Evolutionary conservation across 179 eudicot species (phyloP).

Genomic region (Silene noctiflora): DNA sequence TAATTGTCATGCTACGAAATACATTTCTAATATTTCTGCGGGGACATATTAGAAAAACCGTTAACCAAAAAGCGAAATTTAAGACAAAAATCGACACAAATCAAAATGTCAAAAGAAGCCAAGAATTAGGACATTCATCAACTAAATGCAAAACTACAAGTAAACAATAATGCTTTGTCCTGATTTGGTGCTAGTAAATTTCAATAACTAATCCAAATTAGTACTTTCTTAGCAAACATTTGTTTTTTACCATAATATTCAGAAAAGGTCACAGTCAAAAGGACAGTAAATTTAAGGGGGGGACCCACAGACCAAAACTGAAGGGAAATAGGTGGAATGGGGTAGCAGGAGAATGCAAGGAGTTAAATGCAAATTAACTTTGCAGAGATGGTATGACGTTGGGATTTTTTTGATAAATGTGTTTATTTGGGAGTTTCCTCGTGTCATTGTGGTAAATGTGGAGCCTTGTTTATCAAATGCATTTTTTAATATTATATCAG

Average conservation of each 20-base stretch:
- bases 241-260: not conserved
- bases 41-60: too few relatives aligned
- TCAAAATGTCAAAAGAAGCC: not conserved
- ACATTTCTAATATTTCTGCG: too few relatives aligned
- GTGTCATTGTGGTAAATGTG: conserved; percentile 11
- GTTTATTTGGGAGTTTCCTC: not conserved
- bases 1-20: too few relatives aligned
- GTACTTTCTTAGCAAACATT: not conserved
- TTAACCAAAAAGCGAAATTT: too few relatives aligned
- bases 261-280: not conserved
- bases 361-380: conserved; percentile 25
- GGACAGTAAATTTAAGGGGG: not conserved
- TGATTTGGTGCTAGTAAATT: conserved; percentile 5
- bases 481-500: too few relatives aligned
- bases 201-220: not conserved
- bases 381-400: conserved; percentile 22
- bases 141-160: not conserved
- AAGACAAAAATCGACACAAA: not conserved
- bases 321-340: conserved; percentile 18
- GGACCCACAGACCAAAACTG: not conserved
- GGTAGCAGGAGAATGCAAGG: not conserved
- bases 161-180: not conserved
- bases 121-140: too few relatives aligned
- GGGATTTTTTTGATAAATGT: not conserved
- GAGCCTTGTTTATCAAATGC: not conserved